A percentile compares a stretch with the other conserved stretches of the same genome.
Conservation (phyloP, 495 filamentous ascomycete species). For the Hypomontagnella submonticulosa region DNA sequence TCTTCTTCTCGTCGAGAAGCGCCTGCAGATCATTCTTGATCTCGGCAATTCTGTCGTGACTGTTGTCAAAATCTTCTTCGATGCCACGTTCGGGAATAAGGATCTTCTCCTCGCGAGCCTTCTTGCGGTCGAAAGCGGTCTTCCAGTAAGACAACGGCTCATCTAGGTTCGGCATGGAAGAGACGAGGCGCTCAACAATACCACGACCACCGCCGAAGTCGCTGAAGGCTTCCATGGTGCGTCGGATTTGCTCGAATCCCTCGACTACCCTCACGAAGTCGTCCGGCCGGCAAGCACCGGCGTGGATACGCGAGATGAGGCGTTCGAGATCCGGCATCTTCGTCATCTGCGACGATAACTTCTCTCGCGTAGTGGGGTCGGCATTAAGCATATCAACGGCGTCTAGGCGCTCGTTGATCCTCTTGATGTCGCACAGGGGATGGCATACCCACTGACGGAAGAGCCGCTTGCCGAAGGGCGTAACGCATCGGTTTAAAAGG, state of each 20-base stretch:
- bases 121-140: constrained; percentile 86
- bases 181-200: constrained; percentile 84
- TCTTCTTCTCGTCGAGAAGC: constrained; percentile 75
- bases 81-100: constrained; percentile 90
- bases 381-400: constrained; percentile 93
- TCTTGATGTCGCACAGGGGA: constrained; percentile 83
- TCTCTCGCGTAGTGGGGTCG: constrained; percentile 78
- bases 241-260: constrained; percentile 96
- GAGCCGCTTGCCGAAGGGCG: constrained; percentile 96
- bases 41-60: constrained; percentile 77
- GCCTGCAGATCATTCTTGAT: constrained; percentile 77
- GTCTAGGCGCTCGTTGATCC: constrained; percentile 95
- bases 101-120: constrained; percentile 74
- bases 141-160: constrained; percentile 85
- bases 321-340: constrained; percentile 96
- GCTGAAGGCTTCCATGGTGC: constrained; percentile 82
- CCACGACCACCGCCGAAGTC: constrained; percentile 77
- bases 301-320: constrained; percentile 93
- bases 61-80: constrained; percentile 91
- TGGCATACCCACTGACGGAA: constrained; percentile 99
- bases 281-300: constrained; percentile 83
- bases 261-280: constrained; percentile 96
- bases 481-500: constrained; percentile 92
- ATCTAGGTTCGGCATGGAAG: constrained; percentile 84
- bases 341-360: constrained; percentile 83